Percentiles rank a stretch among this genome's conserved stretches.
phyloP scores from a whole-genome alignment of 1,284 basidiomycete species.

The Fistulina hepatica region DNA sequence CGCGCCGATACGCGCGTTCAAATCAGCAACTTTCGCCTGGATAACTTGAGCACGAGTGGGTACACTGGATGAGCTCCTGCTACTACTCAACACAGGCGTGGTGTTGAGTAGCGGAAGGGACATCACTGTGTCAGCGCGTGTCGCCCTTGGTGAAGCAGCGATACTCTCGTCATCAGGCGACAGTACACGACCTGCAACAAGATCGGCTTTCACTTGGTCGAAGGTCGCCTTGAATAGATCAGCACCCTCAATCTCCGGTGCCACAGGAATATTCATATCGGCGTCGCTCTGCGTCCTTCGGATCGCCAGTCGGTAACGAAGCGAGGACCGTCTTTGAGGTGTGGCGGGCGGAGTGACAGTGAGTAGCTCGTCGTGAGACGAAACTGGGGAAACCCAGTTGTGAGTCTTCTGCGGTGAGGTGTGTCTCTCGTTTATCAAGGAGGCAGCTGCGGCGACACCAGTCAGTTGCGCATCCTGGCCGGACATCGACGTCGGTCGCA shows the following conservation, averaged over 20 bases:
- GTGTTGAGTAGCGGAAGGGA: conserved; percentile 6
- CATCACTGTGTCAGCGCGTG: neutral
- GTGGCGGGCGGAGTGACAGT: conserved; percentile 20
- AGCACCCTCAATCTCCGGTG: conserved; percentile 41
- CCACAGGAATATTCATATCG: conserved; percentile 32
- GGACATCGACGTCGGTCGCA: conserved; percentile 66
- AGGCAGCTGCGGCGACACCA: conserved; percentile 74
- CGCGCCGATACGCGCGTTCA: conserved; percentile 48
- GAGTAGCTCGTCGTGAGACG: conserved; percentile 27
- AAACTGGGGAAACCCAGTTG: conserved; percentile 33
- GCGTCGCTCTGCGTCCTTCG: conserved; percentile 22
- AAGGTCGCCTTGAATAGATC: conserved; percentile 73
- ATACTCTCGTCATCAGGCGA: conserved; percentile 19
- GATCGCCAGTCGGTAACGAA: conserved; percentile 24
- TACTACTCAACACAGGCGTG: conserved; percentile 8
- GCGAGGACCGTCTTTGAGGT: conserved; percentile 16
- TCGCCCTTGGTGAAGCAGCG: conserved; percentile 14
- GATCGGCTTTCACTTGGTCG: conserved; percentile 75
- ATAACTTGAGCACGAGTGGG: conserved; percentile 42
- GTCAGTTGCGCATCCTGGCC: conserved; percentile 64
- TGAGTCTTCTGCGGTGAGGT: conserved; percentile 28
- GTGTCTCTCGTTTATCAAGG: conserved; percentile 54
- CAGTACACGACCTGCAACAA: conserved; percentile 40
- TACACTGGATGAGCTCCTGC: conserved; percentile 11
- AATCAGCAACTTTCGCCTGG: conserved; percentile 49